Conservation (phyloP, 768 basidiomycete genomes). For the Rhodosporidiobolus sp. region DNA sequence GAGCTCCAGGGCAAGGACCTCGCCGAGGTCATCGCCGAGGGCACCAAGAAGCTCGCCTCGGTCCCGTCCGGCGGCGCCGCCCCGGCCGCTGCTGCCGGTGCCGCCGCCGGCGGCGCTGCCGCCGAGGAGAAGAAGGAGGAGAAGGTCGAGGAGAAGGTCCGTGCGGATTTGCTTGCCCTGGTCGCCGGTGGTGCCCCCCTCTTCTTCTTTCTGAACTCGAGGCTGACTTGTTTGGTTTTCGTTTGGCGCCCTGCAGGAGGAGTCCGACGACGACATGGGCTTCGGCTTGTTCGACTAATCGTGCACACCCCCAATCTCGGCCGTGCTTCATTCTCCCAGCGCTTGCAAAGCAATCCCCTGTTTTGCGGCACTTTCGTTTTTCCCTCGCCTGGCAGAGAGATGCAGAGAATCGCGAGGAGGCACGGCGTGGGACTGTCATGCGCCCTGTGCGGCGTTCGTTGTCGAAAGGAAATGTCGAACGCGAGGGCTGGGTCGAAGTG, state of each 20-base stretch:
- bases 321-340: no score
- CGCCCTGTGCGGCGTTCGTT: no score
- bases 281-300: not conserved
- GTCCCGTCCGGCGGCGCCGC: constrained; percentile 87
- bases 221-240: not conserved
- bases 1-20: constrained; percentile 89
- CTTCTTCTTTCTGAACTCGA: not conserved
- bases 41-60: constrained; percentile 88
- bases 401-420: no score
- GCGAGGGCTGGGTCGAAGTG: no score
- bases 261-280: constrained; percentile 41
- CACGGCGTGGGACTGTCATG: no score
- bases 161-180: not conserved
- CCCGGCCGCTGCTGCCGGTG: constrained; percentile 55
- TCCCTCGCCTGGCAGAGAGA: no score
- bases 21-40: constrained; percentile 86
- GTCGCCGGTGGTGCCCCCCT: not conserved
- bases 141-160: constrained; percentile 52
- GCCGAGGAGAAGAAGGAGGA: constrained; percentile 78
- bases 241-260: constrained; percentile 49
- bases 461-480: no score
- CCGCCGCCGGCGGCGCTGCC: constrained; percentile 59
- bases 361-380: no score
- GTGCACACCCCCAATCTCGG: no score
- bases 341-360: no score